Conservation (phyloP, 2,329 filamentous ascomycete genomes). For the Epichloe sp. region DNA sequence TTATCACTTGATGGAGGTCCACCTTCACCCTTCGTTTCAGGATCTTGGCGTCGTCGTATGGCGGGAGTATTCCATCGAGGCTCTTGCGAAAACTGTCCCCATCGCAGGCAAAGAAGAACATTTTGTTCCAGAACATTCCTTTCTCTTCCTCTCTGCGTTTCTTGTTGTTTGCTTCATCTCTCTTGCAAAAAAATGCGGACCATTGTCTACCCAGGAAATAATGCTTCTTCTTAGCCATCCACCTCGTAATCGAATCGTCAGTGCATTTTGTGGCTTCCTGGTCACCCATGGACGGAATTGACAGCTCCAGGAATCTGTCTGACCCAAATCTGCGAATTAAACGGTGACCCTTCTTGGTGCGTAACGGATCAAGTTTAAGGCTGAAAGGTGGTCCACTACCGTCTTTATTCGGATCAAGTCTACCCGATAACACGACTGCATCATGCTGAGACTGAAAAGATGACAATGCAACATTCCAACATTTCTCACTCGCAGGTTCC, state of each 20-base stretch:
- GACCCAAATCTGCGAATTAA: conserved; percentile 41
- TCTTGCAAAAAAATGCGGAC: conserved; percentile 32
- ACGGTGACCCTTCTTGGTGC: conserved; percentile 36
- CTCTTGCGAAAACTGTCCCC: conserved; percentile 27
- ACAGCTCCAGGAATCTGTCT: conserved; percentile 45
- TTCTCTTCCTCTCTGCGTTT: not conserved
- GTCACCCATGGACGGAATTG: conserved; percentile 31
- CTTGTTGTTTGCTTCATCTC: conserved; percentile 22
- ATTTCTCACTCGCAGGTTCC: conserved; percentile 26
- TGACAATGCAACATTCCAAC: conserved; percentile 32
- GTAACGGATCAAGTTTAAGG: conserved; percentile 34
- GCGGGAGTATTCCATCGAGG: conserved; percentile 8
- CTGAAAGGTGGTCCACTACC: conserved; percentile 28
- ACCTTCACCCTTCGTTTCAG: conserved; percentile 19
- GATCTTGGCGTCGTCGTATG: conserved; percentile 12
- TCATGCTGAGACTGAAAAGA: conserved; percentile 22
- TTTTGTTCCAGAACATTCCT: not conserved
- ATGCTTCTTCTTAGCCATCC: conserved; percentile 21
- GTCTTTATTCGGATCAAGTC: conserved; percentile 24
- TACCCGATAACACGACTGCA: conserved; percentile 29
- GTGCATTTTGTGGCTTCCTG: conserved; percentile 17
- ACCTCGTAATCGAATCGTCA: conserved; percentile 17
- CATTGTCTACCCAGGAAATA: conserved; percentile 33
- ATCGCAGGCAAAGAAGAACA: conserved; percentile 43
- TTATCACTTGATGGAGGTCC: conserved; percentile 28